Percentiles rank a stretch among this genome's conserved stretches.
phyloP scores from a whole-genome alignment of 805 yeast genomes.

The Ogataea pilisensis region DNA sequence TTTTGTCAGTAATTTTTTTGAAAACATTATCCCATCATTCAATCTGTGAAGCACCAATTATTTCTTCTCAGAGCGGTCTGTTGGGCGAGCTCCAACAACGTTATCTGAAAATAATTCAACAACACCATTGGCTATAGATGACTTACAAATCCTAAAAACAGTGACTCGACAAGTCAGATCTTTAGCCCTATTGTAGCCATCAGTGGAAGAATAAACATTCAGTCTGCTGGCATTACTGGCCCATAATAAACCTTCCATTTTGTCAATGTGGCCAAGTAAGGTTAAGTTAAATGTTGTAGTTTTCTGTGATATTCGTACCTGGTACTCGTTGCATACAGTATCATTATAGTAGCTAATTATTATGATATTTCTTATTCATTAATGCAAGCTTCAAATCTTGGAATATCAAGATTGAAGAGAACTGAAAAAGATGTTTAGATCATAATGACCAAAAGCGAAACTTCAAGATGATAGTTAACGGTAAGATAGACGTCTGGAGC shows the following conservation, averaged over 20 bases:
- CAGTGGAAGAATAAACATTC: slow-evolving; percentile 81
- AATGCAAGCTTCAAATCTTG: too few species aligned
- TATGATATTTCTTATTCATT: too few species aligned
- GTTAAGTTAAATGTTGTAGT: slow-evolving; percentile 67
- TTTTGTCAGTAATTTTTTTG: slow-evolving; percentile 67
- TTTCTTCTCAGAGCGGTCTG: slow-evolving; percentile 64
- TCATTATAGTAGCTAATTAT: too few species aligned
- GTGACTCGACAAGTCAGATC: slow-evolving; percentile 66
- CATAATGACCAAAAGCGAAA: too few species aligned
- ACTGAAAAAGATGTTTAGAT: too few species aligned
- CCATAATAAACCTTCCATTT: slow-evolving; percentile 71
- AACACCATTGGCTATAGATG: slow-evolving; percentile 72
- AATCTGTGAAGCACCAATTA: slow-evolving; percentile 70
- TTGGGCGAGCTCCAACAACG: slow-evolving; percentile 79
- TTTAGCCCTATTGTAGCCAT: slow-evolving; percentile 76
- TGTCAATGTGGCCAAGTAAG: slow-evolving; percentile 61
- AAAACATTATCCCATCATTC: slow-evolving; percentile 76
- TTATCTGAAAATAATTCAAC: slow-evolving; percentile 84
- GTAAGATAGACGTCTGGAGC: too few species aligned
- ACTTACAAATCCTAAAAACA: slow-evolving; percentile 82
- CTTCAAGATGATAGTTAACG: too few species aligned
- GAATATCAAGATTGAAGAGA: too few species aligned
- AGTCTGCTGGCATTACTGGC: slow-evolving; percentile 82
- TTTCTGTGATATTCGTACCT: too few species aligned
- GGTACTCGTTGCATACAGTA: too few species aligned